These are phyloP conservation scores for Lactifluus volemus DNA, from an alignment of 768 basidiomycete species.

Conservation along the genomic window DNA sequence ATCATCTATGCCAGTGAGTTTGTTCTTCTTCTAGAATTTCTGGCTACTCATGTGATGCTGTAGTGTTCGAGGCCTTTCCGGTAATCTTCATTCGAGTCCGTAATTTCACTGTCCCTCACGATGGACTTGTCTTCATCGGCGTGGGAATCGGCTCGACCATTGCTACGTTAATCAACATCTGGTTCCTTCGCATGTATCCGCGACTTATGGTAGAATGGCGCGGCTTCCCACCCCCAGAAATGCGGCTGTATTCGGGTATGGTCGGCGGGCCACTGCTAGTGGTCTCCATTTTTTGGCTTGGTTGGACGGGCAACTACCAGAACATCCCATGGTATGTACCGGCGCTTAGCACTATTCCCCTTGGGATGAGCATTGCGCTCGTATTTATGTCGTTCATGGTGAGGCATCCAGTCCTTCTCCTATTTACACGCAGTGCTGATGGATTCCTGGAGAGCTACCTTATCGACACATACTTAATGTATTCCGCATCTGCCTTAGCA, in stretches of 20 bases:
- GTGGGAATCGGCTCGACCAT: constrained; percentile 29
- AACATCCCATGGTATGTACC: constrained; percentile 53
- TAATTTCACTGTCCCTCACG: constrained; percentile 26
- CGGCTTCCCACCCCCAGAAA: constrained; percentile 34
- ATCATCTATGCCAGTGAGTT: neutral
- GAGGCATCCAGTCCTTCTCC: neutral
- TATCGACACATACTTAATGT: constrained; percentile 43
- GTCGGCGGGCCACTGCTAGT: constrained; percentile 28
- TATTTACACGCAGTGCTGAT: neutral
- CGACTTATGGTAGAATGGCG: constrained; percentile 29
- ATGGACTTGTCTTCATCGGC: constrained; percentile 33
- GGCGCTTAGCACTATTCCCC: constrained; percentile 38
- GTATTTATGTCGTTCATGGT: constrained; percentile 54
- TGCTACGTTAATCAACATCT: constrained; percentile 23
- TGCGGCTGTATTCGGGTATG: constrained; percentile 30
- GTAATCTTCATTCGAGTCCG: constrained; percentile 27
- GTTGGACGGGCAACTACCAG: constrained; percentile 46
- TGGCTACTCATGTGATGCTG: neutral
- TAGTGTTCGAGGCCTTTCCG: constrained; percentile 32
- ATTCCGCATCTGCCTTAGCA: constrained; percentile 51
- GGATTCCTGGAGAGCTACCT: constrained; percentile 36
- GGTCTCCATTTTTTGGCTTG: constrained; percentile 33
- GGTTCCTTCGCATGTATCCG: constrained; percentile 14
- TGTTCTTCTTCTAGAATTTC: neutral
- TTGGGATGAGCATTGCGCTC: constrained; percentile 40